Conservation (phyloP, 108 stramenopile species). For the Schizochytrium sp. region DNA sequence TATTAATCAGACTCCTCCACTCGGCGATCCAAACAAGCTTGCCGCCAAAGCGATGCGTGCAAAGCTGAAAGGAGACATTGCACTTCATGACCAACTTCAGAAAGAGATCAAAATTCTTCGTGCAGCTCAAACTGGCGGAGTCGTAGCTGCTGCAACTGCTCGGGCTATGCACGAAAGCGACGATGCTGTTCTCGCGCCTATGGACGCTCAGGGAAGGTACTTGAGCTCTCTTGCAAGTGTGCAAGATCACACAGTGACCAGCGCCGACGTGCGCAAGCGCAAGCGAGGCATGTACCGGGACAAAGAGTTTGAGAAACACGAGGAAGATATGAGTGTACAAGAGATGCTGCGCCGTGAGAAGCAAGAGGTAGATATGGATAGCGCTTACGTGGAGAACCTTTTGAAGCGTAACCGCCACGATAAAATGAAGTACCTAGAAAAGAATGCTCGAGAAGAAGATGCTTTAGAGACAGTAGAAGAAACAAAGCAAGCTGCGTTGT, state of each 20-base stretch:
- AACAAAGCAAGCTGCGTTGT: slow-evolving; percentile 27
- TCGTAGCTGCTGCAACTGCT: not conserved
- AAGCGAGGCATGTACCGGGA: slow-evolving; percentile 34
- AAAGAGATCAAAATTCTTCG: not conserved
- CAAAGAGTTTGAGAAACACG: not conserved
- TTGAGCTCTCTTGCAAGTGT: not conserved
- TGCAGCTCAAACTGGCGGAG: not conserved
- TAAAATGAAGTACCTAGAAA: slow-evolving; percentile 21
- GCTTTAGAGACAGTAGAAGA: not conserved
- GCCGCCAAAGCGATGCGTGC: slow-evolving; percentile 50
- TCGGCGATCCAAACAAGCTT: slow-evolving; percentile 6
- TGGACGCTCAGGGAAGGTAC: slow-evolving; percentile 15
- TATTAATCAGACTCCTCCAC: not conserved
- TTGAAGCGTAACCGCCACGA: slow-evolving; percentile 29
- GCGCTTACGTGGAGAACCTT: not conserved
- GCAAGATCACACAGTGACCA: not conserved
- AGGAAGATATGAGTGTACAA: not conserved
- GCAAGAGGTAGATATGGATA: slow-evolving; percentile 35
- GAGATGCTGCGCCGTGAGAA: slow-evolving; percentile 41
- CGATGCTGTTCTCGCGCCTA: not conserved
- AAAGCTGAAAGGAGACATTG: slow-evolving; percentile 49
- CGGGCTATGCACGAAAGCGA: not conserved
- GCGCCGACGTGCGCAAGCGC: slow-evolving; percentile 48
- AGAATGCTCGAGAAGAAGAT: not conserved
- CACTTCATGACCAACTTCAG: slow-evolving; percentile 8